A percentile compares a stretch with the other conserved stretches of the same genome.
These are phyloP conservation scores for Astragalus glycyphyllos DNA, from an alignment of 306 rosid species.

Conservation along the genomic window DNA sequence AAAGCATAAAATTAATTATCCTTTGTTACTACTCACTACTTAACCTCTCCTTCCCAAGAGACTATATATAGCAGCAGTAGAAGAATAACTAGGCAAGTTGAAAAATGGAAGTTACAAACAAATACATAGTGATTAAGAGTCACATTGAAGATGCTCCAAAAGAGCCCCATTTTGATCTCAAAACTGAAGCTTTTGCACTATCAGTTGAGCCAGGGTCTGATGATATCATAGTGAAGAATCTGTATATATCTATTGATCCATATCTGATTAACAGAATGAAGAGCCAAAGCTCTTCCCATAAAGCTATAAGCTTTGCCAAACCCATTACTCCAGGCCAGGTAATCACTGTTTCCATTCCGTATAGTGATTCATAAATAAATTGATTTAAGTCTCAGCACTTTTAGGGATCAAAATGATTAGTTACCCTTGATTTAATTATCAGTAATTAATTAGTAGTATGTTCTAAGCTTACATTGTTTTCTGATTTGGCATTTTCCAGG, in stretches of 20 bases:
- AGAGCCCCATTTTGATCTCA: constrained; percentile 63
- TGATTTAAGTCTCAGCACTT: too few relatives aligned
- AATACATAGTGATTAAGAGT: constrained; percentile 46
- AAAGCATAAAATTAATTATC: too few relatives aligned
- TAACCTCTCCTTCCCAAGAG: too few relatives aligned
- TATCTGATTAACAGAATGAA: constrained; percentile 59
- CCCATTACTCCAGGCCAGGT: constrained; percentile 60
- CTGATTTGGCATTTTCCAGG: constrained; percentile 41
- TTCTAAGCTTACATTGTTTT: background rate
- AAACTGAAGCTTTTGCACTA: constrained; percentile 40
- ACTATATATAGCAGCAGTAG: background rate
- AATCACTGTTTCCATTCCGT: background rate
- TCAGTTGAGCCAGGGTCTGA: constrained; percentile 49
- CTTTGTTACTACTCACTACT: too few relatives aligned
- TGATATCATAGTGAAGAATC: constrained; percentile 59
- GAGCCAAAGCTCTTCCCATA: constrained; percentile 51
- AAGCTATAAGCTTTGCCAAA: constrained; percentile 35
- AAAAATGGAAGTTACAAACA: constrained; percentile 67
- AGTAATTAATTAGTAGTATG: background rate
- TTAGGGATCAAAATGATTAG: too few relatives aligned
- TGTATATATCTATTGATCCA: constrained; percentile 71
- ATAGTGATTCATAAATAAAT: too few relatives aligned
- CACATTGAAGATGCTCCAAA: constrained; percentile 56
- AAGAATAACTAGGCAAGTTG: background rate
- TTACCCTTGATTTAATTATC: background rate